Evolutionary conservation across 208 protist genomes (phyloP).

Genomic region (Wallacemonas sp.): DNA sequence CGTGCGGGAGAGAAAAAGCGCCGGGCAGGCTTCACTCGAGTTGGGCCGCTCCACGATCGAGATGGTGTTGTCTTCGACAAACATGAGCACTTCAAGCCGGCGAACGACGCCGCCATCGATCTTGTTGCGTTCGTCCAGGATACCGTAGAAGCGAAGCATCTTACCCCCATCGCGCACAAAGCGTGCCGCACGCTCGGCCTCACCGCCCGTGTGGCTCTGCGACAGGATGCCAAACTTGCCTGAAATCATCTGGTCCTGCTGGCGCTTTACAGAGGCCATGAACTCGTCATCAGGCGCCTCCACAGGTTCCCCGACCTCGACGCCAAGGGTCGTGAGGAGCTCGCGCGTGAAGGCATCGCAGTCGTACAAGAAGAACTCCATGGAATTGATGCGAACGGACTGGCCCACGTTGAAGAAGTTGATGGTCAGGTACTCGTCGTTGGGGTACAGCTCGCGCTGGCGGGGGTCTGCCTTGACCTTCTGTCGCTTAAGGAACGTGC

Average conservation of each 20-base stretch:
- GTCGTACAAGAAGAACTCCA: constrained; percentile 94
- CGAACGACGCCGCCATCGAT: constrained; percentile 72
- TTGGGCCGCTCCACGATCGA: constrained; percentile 92
- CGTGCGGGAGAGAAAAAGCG: constrained; percentile 84
- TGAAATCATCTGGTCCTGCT: constrained; percentile 52
- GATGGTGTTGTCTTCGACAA: constrained; percentile 95
- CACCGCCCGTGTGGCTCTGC: constrained; percentile 60
- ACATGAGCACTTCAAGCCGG: constrained; percentile 93
- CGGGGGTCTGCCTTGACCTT: constrained; percentile 72
- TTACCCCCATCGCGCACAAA: constrained; percentile 95
- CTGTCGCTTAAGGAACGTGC: constrained; percentile 92
- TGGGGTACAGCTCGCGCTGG: constrained; percentile 80
- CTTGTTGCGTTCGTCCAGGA: constrained; percentile 74
- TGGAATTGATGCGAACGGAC: constrained; percentile 89
- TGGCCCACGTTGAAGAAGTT: constrained; percentile 93
- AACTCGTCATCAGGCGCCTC: constrained; percentile 74
- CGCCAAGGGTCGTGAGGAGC: constrained; percentile 84
- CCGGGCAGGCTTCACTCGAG: constrained; percentile 89
- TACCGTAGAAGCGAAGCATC: constrained; percentile 95
- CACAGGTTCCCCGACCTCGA: constrained; percentile 55
- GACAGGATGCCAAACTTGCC: constrained; percentile 68
- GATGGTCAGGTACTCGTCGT: constrained; percentile 81
- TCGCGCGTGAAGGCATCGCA: constrained; percentile 93
- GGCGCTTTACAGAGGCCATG: constrained; percentile 54
- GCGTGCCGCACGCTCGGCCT: constrained; percentile 65